Evolutionary conservation across 106 monocot genomes (phyloP), one percentile per base, ranked within the genome.

Genomic region (Phalaenopsis equestris): DNA sequence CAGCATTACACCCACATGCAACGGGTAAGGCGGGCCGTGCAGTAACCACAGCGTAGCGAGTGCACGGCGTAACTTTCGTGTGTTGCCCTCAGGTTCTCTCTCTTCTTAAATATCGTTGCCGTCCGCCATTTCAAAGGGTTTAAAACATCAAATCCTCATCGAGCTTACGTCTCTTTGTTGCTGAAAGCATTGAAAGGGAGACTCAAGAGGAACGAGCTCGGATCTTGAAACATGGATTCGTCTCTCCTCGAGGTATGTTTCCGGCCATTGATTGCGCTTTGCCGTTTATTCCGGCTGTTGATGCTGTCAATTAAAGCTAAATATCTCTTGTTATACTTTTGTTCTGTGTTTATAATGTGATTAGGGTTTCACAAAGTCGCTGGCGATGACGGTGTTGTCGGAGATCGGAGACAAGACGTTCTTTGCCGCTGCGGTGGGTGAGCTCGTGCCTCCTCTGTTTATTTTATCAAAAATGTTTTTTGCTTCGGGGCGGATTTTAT

Each of bases 391-490:
- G 9, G 87, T 94, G 75, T 86, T 96, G 47, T 94, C 96, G 4
- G 96, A 96, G 88, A 96, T 96, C 73, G 96, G 96, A 80, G 96
- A 96, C 80, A 96, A 96, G 89, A 96, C 96, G 6, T 96, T 96
- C 88, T 96, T 96, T 75, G 93, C 96, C 36, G 96, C 96, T 17
- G 96, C 96, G 84, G 96, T 96, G 76, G 77, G 57, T 73, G 72
- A 79, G 30, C 18, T 77, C 5, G 37, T 45, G 8, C 17, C 48
- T 74, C 55, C 15, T 16, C 15, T 67, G 37, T 76, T 67, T 43
- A 3, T 47, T 70, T 72, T 18, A 45, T 21, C 19, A n/a, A 21
- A 18, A 61, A 12, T 57, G 3, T 10, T 12, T 52, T 52, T 10
- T 12, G 43, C 43, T 45, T 52, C 12, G 61, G 6, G 61, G 11